phyloP scores from a whole-genome alignment of 768 basidiomycete genomes.

The Calocera viscosa region DNA sequence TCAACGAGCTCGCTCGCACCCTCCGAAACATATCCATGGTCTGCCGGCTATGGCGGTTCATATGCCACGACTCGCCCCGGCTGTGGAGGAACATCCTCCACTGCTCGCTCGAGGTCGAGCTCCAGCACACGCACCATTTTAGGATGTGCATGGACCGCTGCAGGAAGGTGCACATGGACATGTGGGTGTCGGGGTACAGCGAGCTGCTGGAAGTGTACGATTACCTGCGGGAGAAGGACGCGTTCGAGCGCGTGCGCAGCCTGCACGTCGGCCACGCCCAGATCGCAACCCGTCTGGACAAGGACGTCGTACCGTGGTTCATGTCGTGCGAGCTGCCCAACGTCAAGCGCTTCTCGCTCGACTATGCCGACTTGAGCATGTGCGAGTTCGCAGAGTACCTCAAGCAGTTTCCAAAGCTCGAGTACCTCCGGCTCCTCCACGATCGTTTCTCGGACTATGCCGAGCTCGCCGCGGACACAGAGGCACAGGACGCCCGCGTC shows the following conservation, averaged over 20 bases:
- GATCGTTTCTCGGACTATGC: not conserved
- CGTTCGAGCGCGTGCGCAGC: not conserved
- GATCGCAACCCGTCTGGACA: not conserved
- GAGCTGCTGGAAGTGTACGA: not conserved
- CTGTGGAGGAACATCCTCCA: slow-evolving; percentile 2
- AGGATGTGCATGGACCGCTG: slow-evolving; percentile 7
- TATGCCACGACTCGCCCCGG: slow-evolving; percentile 8
- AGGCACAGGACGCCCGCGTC: not conserved
- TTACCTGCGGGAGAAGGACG: not conserved
- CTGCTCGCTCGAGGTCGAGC: slow-evolving; percentile 7
- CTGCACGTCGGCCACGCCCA: slow-evolving; percentile 2
- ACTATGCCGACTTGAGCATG: not conserved
- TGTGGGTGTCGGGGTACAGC: not conserved
- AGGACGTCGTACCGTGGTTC: slow-evolving; percentile 6
- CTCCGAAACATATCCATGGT: not conserved
- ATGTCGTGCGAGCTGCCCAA: not conserved
- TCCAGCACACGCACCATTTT: not conserved
- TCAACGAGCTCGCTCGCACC: slow-evolving; percentile 1
- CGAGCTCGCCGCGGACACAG: not conserved
- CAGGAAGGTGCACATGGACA: not conserved
- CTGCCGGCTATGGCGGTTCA: not conserved
- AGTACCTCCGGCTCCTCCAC: slow-evolving; percentile 2
- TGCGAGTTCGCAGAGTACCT: slow-evolving; percentile 6
- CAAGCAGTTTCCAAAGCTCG: slow-evolving; percentile 1
- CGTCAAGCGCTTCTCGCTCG: slow-evolving; percentile 1